These are phyloP conservation scores for Kwoniella bestiolae DNA, from an alignment of 768 basidiomycete genomes.

Conservation along the genomic window DNA sequence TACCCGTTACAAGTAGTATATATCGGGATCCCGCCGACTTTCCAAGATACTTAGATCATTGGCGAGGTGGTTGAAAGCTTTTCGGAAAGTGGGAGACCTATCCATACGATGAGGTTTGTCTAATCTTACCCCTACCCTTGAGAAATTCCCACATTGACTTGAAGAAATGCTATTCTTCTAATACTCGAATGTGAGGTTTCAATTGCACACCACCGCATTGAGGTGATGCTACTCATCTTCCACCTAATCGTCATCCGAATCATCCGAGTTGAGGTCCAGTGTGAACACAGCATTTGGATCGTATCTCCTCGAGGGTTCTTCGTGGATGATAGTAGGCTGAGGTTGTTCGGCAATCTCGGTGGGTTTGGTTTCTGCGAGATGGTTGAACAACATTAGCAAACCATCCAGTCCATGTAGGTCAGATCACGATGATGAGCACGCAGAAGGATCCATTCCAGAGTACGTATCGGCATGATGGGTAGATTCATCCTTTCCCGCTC, in stretches of 20 bases:
- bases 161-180: too few species aligned
- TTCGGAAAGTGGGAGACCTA: too few species aligned
- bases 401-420: background rate
- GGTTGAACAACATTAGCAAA: background rate
- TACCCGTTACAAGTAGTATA: background rate
- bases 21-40: too few species aligned
- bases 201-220: background rate
- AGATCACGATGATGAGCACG: background rate
- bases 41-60: too few species aligned
- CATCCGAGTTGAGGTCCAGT: conserved; percentile 50
- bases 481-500: too few species aligned
- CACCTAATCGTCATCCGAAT: conserved; percentile 42
- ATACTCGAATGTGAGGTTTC: too few species aligned
- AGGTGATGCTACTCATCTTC: background rate
- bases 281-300: conserved; percentile 45
- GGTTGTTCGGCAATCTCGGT: background rate
- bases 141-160: too few species aligned
- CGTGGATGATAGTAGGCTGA: conserved; percentile 22
- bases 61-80: too few species aligned
- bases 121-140: too few species aligned
- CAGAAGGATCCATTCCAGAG: too few species aligned
- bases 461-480: too few species aligned
- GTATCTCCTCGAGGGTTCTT: conserved; percentile 36
- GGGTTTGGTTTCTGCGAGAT: background rate
- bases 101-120: too few species aligned